These are phyloP conservation scores for Xylaria castorea DNA, from an alignment of 495 filamentous ascomycete genomes.

Conservation along the genomic window DNA sequence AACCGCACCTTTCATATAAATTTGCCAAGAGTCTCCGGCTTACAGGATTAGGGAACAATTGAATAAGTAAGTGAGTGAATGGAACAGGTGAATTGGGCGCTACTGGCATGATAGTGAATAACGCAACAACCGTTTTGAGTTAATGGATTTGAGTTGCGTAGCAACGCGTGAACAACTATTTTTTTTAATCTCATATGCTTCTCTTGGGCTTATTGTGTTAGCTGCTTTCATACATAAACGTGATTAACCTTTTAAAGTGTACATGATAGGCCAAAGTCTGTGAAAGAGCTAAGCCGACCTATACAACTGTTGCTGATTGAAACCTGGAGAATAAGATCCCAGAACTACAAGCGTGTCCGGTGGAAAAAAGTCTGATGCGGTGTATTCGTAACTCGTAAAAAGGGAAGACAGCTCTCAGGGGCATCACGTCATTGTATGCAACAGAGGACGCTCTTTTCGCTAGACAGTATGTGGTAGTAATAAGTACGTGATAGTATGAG, in stretches of 20 bases:
- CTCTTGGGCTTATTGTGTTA: not conserved
- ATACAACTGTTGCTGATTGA: not conserved
- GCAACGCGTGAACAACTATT: not conserved
- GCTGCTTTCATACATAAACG: not conserved
- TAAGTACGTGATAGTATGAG: not conserved
- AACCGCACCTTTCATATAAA: not conserved
- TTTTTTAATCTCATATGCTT: not conserved
- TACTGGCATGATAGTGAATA: not conserved
- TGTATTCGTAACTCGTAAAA: not conserved
- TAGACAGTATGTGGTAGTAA: too few species aligned
- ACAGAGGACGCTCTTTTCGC: not conserved
- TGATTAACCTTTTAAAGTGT: not conserved
- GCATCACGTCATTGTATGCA: too few species aligned
- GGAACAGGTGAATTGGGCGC: not conserved
- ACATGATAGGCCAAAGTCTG: not conserved
- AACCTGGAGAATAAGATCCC: not conserved
- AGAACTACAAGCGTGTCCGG: not conserved
- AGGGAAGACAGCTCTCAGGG: not conserved
- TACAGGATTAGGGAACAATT: not conserved
- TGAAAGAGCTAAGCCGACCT: not conserved
- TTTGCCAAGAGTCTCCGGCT: not conserved
- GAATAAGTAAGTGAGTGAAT: not conserved
- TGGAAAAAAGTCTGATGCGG: not conserved
- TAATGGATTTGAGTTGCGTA: not conserved
- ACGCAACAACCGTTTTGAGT: not conserved